Evolutionary conservation across 2,329 filamentous ascomycete genomes (phyloP).

Genomic region (Lasiodiplodia theobromae): DNA sequence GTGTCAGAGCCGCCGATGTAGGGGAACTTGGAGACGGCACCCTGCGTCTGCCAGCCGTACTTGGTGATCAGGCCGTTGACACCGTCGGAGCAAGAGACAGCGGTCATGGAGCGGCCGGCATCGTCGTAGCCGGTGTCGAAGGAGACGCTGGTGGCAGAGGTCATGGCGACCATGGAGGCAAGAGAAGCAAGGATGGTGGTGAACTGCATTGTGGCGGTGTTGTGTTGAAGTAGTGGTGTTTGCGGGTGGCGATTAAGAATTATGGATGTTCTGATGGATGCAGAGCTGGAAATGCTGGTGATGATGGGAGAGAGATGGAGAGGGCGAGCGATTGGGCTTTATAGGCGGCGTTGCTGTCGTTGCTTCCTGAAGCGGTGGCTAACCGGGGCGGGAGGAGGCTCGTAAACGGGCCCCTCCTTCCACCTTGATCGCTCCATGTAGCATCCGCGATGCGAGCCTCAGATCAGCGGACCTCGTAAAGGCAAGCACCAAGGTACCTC

Average conservation of each 20-base stretch:
- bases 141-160: conserved; percentile 57
- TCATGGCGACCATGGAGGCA: conserved; percentile 27
- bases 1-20: conserved; percentile 58
- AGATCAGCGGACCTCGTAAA: conserved; percentile 23
- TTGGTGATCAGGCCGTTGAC: conserved; percentile 69
- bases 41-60: conserved; percentile 63
- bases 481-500: not conserved
- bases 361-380: not conserved
- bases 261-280: conserved; percentile 9
- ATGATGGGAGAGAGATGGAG: conserved; percentile 16
- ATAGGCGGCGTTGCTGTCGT: not conserved
- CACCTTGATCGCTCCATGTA: not conserved
- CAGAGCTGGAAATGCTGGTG: conserved; percentile 9
- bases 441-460: conserved; percentile 23
- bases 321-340: conserved; percentile 3
- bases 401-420: conserved; percentile 13
- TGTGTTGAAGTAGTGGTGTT: not conserved
- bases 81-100: conserved; percentile 73
- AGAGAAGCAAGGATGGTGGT: conserved; percentile 29
- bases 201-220: conserved; percentile 30
- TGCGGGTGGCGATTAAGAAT: conserved; percentile 3
- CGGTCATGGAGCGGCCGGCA: conserved; percentile 59
- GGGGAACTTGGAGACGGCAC: conserved; percentile 55
- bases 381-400: not conserved
- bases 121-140: conserved; percentile 78